Percentiles rank a stretch among this genome's conserved stretches.
phyloP scores from a whole-genome alignment of 441 rosid genomes.

The Erodium texanum region DNA sequence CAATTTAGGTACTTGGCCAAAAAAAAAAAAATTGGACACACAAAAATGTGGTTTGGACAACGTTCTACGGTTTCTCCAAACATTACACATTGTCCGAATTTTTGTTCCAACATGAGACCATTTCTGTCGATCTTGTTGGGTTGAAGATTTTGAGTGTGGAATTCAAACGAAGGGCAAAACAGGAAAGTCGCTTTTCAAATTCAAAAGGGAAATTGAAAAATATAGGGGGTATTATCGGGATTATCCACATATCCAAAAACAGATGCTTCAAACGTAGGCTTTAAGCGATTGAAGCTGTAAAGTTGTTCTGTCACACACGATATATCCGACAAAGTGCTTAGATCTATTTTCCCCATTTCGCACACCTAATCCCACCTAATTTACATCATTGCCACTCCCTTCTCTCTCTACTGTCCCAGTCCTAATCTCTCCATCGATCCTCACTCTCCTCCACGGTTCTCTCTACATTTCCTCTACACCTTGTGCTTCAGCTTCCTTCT shows the following conservation, averaged over 20 bases:
- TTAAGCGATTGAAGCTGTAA: conserved; percentile 27
- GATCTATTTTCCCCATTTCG: conserved; percentile 18
- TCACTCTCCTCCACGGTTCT: conserved; percentile 17
- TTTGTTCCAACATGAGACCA: no score
- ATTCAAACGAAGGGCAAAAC: neutral
- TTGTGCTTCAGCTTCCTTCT: neutral
- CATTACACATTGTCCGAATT: no score
- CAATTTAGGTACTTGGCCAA: no score
- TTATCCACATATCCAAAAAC: conserved; percentile 19
- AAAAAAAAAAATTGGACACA: no score
- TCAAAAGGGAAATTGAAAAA: neutral
- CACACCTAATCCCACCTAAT: conserved; percentile 20
- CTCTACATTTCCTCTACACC: conserved; percentile 3
- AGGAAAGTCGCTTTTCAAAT: neutral
- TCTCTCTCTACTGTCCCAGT: neutral
- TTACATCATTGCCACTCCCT: conserved; percentile 37
- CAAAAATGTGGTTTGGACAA: no score
- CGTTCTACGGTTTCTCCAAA: no score
- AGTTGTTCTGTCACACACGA: conserved; percentile 18
- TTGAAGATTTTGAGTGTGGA: no score
- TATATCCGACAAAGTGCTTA: no score
- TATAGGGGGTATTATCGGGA: conserved; percentile 27
- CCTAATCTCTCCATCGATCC: conserved; percentile 6
- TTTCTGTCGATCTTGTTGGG: no score
- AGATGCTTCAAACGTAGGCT: conserved; percentile 26